Percentiles rank a stretch among this genome's conserved stretches.
Evolutionary conservation across 2,329 filamentous ascomycete genomes (phyloP).

Genomic region (Mariannaea elegans): DNA sequence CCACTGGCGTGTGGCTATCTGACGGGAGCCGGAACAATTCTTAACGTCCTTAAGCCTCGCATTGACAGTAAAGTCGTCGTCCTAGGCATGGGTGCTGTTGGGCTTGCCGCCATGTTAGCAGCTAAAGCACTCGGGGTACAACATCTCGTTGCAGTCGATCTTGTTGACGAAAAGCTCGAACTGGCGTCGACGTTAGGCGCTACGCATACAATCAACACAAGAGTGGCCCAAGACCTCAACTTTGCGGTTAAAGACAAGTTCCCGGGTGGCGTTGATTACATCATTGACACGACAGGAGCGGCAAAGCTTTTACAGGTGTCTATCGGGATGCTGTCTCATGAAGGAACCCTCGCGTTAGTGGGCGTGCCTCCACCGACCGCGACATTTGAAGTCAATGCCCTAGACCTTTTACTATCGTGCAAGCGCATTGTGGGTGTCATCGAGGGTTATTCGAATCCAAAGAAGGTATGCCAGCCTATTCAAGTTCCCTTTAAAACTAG

Average conservation of each 20-base stretch:
- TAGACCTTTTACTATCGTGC: neutral
- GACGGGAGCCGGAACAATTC: conserved; percentile 18
- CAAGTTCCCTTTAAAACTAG: too few relatives aligned
- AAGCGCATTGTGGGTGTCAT: conserved; percentile 1
- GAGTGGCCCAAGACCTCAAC: neutral
- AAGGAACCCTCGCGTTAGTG: conserved; percentile 12
- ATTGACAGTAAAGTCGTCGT: conserved; percentile 10
- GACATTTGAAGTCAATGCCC: neutral
- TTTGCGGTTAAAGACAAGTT: conserved; percentile 19
- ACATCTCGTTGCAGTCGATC: conserved; percentile 6
- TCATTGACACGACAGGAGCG: too few relatives aligned
- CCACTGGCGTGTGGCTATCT: conserved; percentile 23
- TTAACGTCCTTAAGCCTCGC: conserved; percentile 17
- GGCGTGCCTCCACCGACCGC: conserved; percentile 17
- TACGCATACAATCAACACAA: conserved; percentile 1
- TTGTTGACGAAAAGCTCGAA: conserved; percentile 4
- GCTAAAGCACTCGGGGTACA: conserved; percentile 1
- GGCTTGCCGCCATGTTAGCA: conserved; percentile 18
- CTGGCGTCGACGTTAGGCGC: neutral
- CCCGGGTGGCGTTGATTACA: too few relatives aligned
- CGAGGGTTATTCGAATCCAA: conserved; percentile 6
- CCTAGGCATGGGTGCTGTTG: conserved; percentile 20
- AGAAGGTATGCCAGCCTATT: neutral
- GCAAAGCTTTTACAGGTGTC: conserved; percentile 12
- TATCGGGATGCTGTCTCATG: conserved; percentile 14